Base-by-base conservation (phyloP, 1,284 basidiomycete genomes). In the Takashimella tepidaria region DNA sequence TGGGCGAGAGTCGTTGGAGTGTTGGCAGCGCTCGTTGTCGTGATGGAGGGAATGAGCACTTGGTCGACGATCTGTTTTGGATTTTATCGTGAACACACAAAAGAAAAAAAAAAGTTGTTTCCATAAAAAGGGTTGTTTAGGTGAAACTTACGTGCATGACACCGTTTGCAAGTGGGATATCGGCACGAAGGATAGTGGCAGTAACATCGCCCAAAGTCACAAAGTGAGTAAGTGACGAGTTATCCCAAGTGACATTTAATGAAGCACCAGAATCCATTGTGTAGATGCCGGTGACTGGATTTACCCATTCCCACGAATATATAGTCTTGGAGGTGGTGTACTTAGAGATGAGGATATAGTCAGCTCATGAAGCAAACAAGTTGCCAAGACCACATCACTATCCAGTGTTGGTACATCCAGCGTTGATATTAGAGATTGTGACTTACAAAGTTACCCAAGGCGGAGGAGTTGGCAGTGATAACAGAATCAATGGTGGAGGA, bases 101-200 rank as follows among this genome's bases (percentile, higher is more conserved):
- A 8, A 11, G 8, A 20, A 4, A 43, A 8, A 3, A n/a, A 23
- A 2, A 11, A 41, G n/a, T 43, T 21, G 20, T 31, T 37, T 37
- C 19, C 23, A 8, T 10, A 24, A 54, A 21, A 49, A 51, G 8
- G 26, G 1, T 24, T 1, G 20, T 20, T 40, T 21, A 37, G 31
- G 31, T 37, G 19, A 1, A 2, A 68, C 71, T 67, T 51, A 73
- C 70, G 53, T 73, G 71, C 51, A 73, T 50, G 20, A 73, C 71
- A 3, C 71, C 71, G 45, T 70, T 70, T 44, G 66, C 54, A 10
- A 73, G 51, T 44, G 61, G 50, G 24, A 73, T 59, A 52, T 73
- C 71, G 40, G 59, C 61, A 27, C 64, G 52, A 21, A 73, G 43
- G 41, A 73, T 66, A 26, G 56, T 59, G 22, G 59, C 60, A 23